Conservation (phyloP, 2,329 filamentous ascomycete species). For the Chaetomiaceae sp. region DNA sequence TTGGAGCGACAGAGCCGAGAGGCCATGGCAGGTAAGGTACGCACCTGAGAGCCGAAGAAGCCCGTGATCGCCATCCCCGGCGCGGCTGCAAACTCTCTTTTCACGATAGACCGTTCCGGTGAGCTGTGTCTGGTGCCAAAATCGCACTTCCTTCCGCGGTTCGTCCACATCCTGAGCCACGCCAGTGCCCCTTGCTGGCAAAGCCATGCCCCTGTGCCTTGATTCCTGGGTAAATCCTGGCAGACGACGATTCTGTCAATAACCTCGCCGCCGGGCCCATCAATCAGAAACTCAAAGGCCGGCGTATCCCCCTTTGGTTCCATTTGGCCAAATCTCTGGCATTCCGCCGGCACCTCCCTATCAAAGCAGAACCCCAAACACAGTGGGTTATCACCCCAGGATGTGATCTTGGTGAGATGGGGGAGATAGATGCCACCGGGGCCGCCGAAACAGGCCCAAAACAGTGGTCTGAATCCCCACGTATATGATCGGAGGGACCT, state of each 20-base stretch:
- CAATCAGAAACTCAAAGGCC: background rate
- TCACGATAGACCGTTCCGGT: background rate
- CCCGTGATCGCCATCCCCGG: background rate
- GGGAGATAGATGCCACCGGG: background rate
- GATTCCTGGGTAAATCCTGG: background rate
- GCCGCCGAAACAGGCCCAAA: background rate
- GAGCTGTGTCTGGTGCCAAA: background rate
- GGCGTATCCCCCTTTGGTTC: background rate
- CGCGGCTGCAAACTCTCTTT: background rate
- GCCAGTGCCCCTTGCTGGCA: background rate
- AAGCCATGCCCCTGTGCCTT: background rate
- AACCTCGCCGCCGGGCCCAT: background rate
- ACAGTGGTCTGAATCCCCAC: background rate
- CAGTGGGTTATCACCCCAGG: background rate
- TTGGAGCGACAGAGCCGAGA: too few species aligned
- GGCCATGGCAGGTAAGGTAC: too few species aligned
- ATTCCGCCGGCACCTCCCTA: background rate
- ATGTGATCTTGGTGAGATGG: background rate
- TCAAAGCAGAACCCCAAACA: background rate
- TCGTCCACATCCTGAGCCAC: slow-evolving; percentile 4
- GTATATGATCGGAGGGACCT: background rate
- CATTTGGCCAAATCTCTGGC: background rate
- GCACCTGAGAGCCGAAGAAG: background rate
- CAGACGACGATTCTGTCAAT: background rate
- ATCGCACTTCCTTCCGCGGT: background rate